Conservation (phyloP, 1,284 basidiomycete genomes). For the Mycena sp. region DNA sequence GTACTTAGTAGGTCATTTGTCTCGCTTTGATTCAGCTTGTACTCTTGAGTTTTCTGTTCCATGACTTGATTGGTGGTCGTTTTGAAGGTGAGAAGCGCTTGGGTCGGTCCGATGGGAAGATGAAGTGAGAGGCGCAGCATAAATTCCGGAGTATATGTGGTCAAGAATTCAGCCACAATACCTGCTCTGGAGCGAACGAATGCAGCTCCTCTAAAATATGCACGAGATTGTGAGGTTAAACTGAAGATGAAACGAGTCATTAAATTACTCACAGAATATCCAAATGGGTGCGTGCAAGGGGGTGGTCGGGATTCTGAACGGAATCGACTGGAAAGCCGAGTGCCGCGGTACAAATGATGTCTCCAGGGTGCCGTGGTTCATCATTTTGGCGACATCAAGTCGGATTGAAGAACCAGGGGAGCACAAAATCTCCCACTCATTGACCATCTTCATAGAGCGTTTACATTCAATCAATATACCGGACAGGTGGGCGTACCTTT, state of each 20-base stretch:
- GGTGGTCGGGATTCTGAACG: constrained; percentile 14
- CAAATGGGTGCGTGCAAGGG: constrained; percentile 9
- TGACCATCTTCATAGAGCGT: constrained; percentile 3
- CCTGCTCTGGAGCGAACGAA: constrained; percentile 7
- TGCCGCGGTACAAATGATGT: constrained; percentile 11
- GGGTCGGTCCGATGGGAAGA: constrained; percentile 4
- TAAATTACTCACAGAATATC: constrained; percentile 13
- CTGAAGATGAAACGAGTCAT: constrained; percentile 7
- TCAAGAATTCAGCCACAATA: constrained; percentile 11
- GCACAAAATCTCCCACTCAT: constrained; percentile 13
- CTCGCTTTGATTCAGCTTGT: background rate
- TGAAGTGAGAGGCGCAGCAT: constrained; percentile 10
- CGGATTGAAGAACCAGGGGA: constrained; percentile 12
- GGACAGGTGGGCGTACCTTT: constrained; percentile 7
- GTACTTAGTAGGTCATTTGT: constrained; percentile 8
- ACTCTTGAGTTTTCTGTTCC: constrained; percentile 9
- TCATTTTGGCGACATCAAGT: constrained; percentile 15
- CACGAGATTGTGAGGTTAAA: background rate
- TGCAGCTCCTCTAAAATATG: constrained; percentile 2
- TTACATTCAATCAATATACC: background rate
- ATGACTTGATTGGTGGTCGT: constrained; percentile 8
- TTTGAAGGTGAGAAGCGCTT: constrained; percentile 9
- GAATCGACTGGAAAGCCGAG: constrained; percentile 12
- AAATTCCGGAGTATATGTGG: constrained; percentile 11
- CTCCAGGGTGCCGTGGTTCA: constrained; percentile 12